Conservation (phyloP, 495 filamentous ascomycete genomes). For the Penicillium robsamsonii region DNA sequence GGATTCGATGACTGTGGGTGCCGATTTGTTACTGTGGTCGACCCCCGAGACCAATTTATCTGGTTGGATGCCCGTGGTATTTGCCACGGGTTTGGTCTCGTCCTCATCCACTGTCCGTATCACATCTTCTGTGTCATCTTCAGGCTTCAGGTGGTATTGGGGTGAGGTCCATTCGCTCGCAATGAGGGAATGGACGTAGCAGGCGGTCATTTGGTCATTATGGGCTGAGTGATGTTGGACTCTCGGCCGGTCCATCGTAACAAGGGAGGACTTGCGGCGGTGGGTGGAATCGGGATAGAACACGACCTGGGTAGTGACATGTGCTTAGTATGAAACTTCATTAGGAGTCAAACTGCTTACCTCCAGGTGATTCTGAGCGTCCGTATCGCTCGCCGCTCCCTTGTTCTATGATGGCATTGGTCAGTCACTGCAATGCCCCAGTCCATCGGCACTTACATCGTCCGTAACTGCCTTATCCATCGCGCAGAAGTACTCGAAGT, state of each 20-base stretch:
- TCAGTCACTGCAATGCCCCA: conserved; percentile 16
- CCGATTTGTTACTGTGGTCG: conserved; percentile 26
- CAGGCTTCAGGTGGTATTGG: neutral
- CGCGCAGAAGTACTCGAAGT: conserved; percentile 12
- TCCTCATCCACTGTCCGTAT: conserved; percentile 22
- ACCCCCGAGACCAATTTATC: conserved; percentile 21
- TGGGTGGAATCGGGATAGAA: conserved; percentile 69
- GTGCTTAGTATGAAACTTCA: neutral
- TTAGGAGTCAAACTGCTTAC: conserved; percentile 23
- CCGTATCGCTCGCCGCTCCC: conserved; percentile 42
- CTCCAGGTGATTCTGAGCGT: conserved; percentile 50
- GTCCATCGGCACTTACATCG: conserved; percentile 22
- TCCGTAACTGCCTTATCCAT: conserved; percentile 25
- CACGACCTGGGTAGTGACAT: conserved; percentile 55
- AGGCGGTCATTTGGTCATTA: conserved; percentile 59
- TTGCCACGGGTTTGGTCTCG: conserved; percentile 19
- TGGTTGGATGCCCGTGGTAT: conserved; percentile 17
- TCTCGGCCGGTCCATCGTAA: conserved; percentile 52
- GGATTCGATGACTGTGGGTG: conserved; percentile 47
- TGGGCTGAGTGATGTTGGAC: conserved; percentile 39
- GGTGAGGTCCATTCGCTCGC: conserved; percentile 48
- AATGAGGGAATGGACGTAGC: conserved; percentile 81
- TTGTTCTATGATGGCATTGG: conserved; percentile 25
- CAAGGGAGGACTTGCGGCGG: conserved; percentile 83
- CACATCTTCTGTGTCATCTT: conserved; percentile 33